Conservation (phyloP, 2,329 filamentous ascomycete genomes). For the Coniosporium tulheliwenetii region DNA sequence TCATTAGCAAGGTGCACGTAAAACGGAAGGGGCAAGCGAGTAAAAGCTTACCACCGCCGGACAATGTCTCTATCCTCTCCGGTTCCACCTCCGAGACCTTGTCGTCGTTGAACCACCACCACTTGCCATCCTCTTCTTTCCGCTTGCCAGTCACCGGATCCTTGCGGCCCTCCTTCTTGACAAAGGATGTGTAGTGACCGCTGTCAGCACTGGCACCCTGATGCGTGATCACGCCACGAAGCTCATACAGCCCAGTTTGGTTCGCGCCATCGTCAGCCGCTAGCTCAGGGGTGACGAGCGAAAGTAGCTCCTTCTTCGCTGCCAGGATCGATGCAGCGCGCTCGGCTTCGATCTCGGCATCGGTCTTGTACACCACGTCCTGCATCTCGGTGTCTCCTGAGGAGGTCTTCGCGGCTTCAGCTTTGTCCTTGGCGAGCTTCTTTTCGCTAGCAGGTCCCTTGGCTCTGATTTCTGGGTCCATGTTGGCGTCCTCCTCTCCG, state of each 20-base stretch:
- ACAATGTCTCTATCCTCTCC: constrained; percentile 80
- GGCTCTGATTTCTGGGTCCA: constrained; percentile 20
- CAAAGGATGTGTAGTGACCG: constrained; percentile 93
- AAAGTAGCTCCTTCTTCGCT: constrained; percentile 77
- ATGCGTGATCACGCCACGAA: constrained; percentile 87
- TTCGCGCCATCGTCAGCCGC: constrained; percentile 70
- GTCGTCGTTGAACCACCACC: constrained; percentile 99
- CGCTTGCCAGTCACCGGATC: constrained; percentile 64
- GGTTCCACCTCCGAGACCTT: constrained; percentile 83
- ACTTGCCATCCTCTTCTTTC: constrained; percentile 75
- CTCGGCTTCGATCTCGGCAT: constrained; percentile 83
- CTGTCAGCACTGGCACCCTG: constrained; percentile 95
- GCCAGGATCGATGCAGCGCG: constrained; percentile 56
- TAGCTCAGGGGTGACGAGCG: constrained; percentile 60
- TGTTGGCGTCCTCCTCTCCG: constrained; percentile 37
- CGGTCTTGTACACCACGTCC: constrained; percentile 71
- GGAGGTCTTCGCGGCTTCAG: constrained; percentile 15
- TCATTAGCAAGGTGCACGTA: neutral
- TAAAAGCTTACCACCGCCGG: constrained; percentile 61
- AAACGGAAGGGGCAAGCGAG: constrained; percentile 1
- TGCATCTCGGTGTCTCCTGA: constrained; percentile 54
- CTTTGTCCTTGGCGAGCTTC: constrained; percentile 32
- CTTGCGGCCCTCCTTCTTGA: constrained; percentile 71
- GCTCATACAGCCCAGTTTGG: constrained; percentile 87
- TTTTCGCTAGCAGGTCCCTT: constrained; percentile 19